Evolutionary conservation across 1,284 basidiomycete genomes (phyloP), one percentile per base, ranked within the genome.

Genomic region (Hymenochaete sp.): DNA sequence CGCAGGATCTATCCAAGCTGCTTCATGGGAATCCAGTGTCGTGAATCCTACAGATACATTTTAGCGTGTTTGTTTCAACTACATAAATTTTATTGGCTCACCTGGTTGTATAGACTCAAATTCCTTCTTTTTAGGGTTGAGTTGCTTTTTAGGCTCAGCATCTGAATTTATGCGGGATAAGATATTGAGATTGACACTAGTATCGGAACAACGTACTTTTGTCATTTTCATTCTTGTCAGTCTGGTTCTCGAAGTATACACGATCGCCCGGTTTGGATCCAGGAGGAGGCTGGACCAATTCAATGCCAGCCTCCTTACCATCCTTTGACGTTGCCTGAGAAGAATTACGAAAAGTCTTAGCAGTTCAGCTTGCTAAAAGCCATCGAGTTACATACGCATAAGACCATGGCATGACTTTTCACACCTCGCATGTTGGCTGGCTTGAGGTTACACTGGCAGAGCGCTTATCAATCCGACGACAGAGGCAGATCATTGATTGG

Each of bases 101-200:
- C 84, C 79, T 51, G 91, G 91, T 60, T 95, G 93, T 42, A 97
- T 78, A 0, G 89, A 84, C 68, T 97, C 93, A 56, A 95, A 97
- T 25, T 96, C 86, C 69, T 97, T 98, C 71, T 95, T 96, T 70
- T 97, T 97, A 8, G 93, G 93, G 65, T 95, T 96, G 51, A 97
- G 71, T 57, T 91, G 87, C 2, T 82, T 62, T 32, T 93, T 67
- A 2, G 92, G 85, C 21, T 70, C 72, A 2, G 73, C 77, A 56
- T 72, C 87, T 91, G 53, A 6, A 6, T 38, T 35, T n/a, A 42
- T n/a, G 36, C n/a, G n/a, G n/a, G n/a, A n/a, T n/a, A n/a, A n/a
- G n/a, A n/a, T n/a, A n/a, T n/a, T n/a, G n/a, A n/a, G n/a, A n/a
- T n/a, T n/a, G n/a, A n/a, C n/a, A n/a, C n/a, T n/a, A n/a, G n/a